These are phyloP conservation scores for Starmera stellimalicola DNA, from an alignment of 1,139 yeast species.

Conservation along the genomic window DNA sequence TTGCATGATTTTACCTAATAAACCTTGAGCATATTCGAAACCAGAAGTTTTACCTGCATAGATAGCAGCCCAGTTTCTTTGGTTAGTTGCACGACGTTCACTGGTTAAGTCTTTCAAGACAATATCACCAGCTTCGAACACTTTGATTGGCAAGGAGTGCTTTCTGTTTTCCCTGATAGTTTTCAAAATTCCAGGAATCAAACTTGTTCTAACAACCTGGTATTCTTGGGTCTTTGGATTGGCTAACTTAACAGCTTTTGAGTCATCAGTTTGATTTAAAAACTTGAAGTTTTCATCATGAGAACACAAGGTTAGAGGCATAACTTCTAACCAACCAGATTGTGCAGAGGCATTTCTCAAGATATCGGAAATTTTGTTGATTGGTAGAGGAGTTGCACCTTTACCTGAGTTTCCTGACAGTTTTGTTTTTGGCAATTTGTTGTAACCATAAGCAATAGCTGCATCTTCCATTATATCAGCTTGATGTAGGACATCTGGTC, in stretches of 20 bases:
- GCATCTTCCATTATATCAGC: slow-evolving; percentile 99
- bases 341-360: slow-evolving; percentile 86
- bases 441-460: slow-evolving; percentile 93
- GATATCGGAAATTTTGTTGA: slow-evolving; percentile 87
- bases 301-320: slow-evolving; percentile 92
- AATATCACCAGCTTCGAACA: slow-evolving; percentile 92
- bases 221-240: slow-evolving; percentile 96
- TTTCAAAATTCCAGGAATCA: slow-evolving; percentile 90
- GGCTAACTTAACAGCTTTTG: slow-evolving; percentile 77
- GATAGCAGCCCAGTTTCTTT: slow-evolving; percentile 91
- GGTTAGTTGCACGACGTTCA: slow-evolving; percentile 88
- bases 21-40: slow-evolving; percentile 89
- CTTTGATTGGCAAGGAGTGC: slow-evolving; percentile 89
- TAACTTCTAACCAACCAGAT: slow-evolving; percentile 92
- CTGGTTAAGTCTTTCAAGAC: slow-evolving; percentile 71
- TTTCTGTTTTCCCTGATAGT: slow-evolving; percentile 94
- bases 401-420: slow-evolving; percentile 74
- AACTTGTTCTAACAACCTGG: slow-evolving; percentile 93
- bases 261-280: slow-evolving; percentile 69
- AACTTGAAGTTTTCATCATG: slow-evolving; percentile 94
- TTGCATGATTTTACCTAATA: slow-evolving; percentile 91
- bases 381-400: slow-evolving; percentile 75
- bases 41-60: slow-evolving; percentile 94
- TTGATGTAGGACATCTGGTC: slow-evolving; percentile 93
- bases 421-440: slow-evolving; percentile 74